Conservation (phyloP, 208 protist species). For the Leishmania major region DNA sequence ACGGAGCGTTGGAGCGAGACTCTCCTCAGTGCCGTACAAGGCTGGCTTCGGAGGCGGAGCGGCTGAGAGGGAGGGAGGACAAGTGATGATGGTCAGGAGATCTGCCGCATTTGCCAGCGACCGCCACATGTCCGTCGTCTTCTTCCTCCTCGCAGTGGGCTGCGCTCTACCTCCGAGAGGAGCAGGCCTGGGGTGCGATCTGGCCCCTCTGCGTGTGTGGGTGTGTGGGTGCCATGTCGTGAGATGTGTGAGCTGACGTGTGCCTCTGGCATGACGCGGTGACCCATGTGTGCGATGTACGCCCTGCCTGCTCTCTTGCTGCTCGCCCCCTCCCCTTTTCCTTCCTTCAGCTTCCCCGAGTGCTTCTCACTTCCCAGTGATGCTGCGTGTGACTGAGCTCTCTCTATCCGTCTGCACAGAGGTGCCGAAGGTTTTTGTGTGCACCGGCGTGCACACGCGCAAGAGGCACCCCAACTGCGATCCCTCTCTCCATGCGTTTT, state of each 20-base stretch:
- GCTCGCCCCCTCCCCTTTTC: background rate
- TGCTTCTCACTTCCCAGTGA: background rate
- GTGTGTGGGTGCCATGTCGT: background rate
- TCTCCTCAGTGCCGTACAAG: background rate
- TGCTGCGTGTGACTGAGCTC: background rate
- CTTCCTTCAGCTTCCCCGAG: background rate
- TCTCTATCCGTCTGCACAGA: background rate
- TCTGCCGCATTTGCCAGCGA: background rate
- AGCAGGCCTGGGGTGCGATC: background rate
- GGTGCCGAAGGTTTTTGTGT: background rate
- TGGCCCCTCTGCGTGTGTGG: background rate
- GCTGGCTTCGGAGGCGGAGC: background rate
- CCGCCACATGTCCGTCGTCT: background rate
- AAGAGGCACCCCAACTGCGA: background rate
- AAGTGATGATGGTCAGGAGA: background rate
- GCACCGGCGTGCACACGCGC: background rate
- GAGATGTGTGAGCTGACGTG: background rate
- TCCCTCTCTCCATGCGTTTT: background rate
- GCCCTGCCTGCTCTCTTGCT: background rate
- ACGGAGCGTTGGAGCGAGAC: background rate
- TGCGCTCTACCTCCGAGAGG: background rate
- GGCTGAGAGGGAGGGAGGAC: background rate
- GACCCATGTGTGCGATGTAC: background rate
- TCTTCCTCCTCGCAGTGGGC: background rate
- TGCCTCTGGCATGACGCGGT: background rate